Conservation (phyloP, 768 basidiomycete species). For the Phanerodontia chrysosporium region DNA sequence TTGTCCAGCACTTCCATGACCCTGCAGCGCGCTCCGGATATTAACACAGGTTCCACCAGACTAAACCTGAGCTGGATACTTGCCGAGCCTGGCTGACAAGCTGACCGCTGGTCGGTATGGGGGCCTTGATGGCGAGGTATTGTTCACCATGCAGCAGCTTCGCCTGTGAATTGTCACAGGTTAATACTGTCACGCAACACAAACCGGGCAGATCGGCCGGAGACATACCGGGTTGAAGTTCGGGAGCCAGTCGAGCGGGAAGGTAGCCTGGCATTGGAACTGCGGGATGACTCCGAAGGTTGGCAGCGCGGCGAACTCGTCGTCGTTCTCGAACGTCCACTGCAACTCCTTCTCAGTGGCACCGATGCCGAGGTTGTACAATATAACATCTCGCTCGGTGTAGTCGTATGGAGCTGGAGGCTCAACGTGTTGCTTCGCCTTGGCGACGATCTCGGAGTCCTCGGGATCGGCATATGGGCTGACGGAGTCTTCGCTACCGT, state of each 20-base stretch:
- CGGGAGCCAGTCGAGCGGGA: constrained; percentile 84
- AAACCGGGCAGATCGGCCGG: not conserved
- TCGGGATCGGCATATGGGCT: constrained; percentile 67
- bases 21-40: constrained; percentile 30
- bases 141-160: constrained; percentile 99
- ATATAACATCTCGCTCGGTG: constrained; percentile 85
- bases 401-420: constrained; percentile 65
- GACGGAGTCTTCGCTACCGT: constrained; percentile 17
- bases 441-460: constrained; percentile 76
- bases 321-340: constrained; percentile 88
- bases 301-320: constrained; percentile 80
- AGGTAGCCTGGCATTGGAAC: constrained; percentile 63
- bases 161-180: constrained; percentile 45
- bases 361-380: constrained; percentile 94
- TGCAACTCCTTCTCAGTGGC: constrained; percentile 90
- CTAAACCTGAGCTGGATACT: constrained; percentile 16
- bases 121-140: constrained; percentile 80
- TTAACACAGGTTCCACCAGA: not conserved
- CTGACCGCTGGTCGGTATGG: constrained; percentile 81
- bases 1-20: constrained; percentile 81
- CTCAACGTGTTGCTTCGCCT: constrained; percentile 65
- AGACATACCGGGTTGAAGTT: constrained; percentile 84
- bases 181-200: not conserved
- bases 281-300: constrained; percentile 97
- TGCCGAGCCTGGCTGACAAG: constrained; percentile 73